phyloP scores from a whole-genome alignment of 129 eudicot genomes.

The Ambrosia trifida region DNA sequence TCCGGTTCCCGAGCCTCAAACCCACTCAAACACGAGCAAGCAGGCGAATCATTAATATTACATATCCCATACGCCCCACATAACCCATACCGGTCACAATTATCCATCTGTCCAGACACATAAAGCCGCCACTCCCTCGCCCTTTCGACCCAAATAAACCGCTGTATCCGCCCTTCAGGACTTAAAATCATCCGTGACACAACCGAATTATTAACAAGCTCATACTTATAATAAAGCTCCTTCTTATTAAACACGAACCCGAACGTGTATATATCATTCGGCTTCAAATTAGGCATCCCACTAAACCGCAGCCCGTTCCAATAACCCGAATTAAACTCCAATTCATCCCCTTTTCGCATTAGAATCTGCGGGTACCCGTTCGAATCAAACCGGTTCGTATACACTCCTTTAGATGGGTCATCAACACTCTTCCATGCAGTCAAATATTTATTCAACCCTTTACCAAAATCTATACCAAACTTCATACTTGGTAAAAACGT shows the following conservation, averaged over 20 bases:
- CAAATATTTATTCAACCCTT: slow-evolving; percentile 35
- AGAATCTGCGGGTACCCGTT: slow-evolving; percentile 56
- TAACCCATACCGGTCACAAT: slow-evolving; percentile 35
- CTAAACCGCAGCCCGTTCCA: slow-evolving; percentile 68
- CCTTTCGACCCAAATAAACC: slow-evolving; percentile 27
- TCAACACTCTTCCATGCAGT: slow-evolving; percentile 51
- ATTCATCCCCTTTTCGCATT: slow-evolving; percentile 27
- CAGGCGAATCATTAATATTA: slow-evolving; percentile 16
- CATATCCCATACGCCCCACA: slow-evolving; percentile 45
- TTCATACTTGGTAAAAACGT: slow-evolving; percentile 61
- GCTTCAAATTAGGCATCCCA: slow-evolving; percentile 32
- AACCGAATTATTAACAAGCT: slow-evolving; percentile 22
- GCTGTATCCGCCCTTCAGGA: slow-evolving; percentile 33
- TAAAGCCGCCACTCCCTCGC: slow-evolving; percentile 23
- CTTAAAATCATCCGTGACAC: slow-evolving; percentile 36
- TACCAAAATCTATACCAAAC: slow-evolving; percentile 33
- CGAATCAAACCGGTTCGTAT: slow-evolving; percentile 38
- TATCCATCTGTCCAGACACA: slow-evolving; percentile 27
- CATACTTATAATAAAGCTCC: slow-evolving; percentile 33
- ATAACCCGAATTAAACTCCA: slow-evolving; percentile 42
- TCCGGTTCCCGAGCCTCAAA: slow-evolving; percentile 31
- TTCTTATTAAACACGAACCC: slow-evolving; percentile 25
- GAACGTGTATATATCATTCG: slow-evolving; percentile 27
- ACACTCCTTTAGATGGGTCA: slow-evolving; percentile 64
- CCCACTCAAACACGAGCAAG: slow-evolving; percentile 46